Evolutionary conservation across 768 basidiomycete genomes (phyloP), one percentile per base, ranked within the genome.

Genomic region (Tulasnella sp.): DNA sequence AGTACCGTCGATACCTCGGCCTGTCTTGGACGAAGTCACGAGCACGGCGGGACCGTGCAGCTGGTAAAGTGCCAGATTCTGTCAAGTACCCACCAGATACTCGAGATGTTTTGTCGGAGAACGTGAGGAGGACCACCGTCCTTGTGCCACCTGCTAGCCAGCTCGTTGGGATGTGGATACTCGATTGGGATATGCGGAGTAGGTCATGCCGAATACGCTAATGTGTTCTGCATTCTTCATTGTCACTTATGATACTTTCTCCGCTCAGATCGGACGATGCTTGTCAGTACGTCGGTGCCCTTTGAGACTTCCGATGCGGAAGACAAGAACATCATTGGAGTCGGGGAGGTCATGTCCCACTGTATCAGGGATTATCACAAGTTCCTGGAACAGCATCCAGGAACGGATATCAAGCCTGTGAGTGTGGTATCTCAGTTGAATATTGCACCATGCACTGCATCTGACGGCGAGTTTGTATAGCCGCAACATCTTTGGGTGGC

Each of bases 101-200:
- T 34, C 32, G 50, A 34, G 61, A 62, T 49, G 56, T 56, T 23
- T 48, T 62, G 13, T 53, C 58, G 48, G 61, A 56, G 26, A 62
- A 62, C 42, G 56, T 62, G 21, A 48, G 61, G 47, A 55, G 61
- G 47, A 62, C 61, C n/a, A 59, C 34, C 5, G 41, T 62, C 41
- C 51, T 62, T 21, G 61, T 58, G 1, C 61, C 61, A 4, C 56
- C 61, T 2, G 61, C 56, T 9, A 58, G 56, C 24, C 58, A 48
- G 50, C 47, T 62, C 19, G 61, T 62, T 2, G 61, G 61, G 1
- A 62, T 62, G 56, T 62, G 61, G 61, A 34, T 62, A 55, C 48
- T 56, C 26, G 56, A 62, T 51, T 62, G 61, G 61, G 61, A 62
- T 21, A 62, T 62, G 49, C 56, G 41, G 27, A 56, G 61, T 62